Percentiles rank a stretch among this genome's conserved stretches.
These are phyloP conservation scores for Cadophora sp. DNA, from an alignment of 2,329 filamentous ascomycete genomes.

Conservation along the genomic window DNA sequence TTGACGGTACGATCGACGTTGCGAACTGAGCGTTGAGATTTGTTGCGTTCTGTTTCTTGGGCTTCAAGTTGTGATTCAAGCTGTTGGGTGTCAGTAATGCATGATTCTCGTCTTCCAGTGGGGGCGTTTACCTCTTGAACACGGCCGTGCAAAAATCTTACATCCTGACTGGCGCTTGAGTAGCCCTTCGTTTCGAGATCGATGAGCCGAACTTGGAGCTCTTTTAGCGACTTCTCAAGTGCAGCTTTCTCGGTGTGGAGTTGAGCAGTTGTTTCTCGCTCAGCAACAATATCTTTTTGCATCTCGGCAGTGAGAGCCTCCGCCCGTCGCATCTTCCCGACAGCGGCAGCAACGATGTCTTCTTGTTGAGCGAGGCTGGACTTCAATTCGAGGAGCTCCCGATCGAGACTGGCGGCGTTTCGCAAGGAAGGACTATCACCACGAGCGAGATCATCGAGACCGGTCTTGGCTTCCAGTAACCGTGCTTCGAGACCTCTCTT, in stretches of 20 bases:
- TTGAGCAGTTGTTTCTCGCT: slow-evolving; percentile 81
- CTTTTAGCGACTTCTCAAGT: slow-evolving; percentile 88
- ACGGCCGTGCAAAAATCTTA: slow-evolving; percentile 91
- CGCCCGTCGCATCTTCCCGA: slow-evolving; percentile 96
- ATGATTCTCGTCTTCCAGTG: slow-evolving; percentile 32
- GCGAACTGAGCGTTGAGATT: slow-evolving; percentile 85
- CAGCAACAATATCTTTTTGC: slow-evolving; percentile 88
- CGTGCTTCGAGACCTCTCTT: slow-evolving; percentile 89
- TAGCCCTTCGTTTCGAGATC: slow-evolving; percentile 98
- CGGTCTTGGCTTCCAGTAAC: slow-evolving; percentile 84
- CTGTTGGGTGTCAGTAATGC: slow-evolving; percentile 53
- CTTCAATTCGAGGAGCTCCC: slow-evolving; percentile 88
- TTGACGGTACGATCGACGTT: slow-evolving; percentile 94
- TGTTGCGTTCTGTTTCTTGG: slow-evolving; percentile 78
- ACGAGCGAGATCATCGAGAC: slow-evolving; percentile 85
- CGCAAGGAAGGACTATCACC: slow-evolving; percentile 88
- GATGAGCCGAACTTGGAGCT: slow-evolving; percentile 86
- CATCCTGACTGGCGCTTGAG: slow-evolving; percentile 91
- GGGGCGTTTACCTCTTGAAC: slow-evolving; percentile 83
- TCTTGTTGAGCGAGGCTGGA: slow-evolving; percentile 89
- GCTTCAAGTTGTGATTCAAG: slow-evolving; percentile 87
- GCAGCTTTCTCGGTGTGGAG: slow-evolving; percentile 89
- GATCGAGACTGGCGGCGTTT: slow-evolving; percentile 87
- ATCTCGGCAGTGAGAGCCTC: slow-evolving; percentile 87
- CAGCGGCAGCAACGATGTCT: slow-evolving; percentile 87